Conservation (phyloP, 1,284 basidiomycete genomes). For the Papiliotrema flavescens region DNA sequence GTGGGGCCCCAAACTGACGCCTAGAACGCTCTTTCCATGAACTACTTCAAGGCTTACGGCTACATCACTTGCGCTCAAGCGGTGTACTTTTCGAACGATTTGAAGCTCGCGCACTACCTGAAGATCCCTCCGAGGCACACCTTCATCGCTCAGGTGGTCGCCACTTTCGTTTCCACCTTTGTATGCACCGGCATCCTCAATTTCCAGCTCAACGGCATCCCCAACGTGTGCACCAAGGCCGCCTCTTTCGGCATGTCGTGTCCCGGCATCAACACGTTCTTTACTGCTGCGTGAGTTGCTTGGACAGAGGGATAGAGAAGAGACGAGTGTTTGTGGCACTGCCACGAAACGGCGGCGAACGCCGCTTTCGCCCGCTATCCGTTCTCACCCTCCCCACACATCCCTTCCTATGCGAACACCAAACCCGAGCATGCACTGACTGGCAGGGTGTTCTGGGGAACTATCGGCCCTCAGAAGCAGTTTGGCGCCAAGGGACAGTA, state of each 20-base stretch:
- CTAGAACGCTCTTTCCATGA: slow-evolving; percentile 50
- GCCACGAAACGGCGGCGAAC: too few relatives aligned
- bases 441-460: slow-evolving; percentile 1
- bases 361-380: too few relatives aligned
- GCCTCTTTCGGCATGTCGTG: slow-evolving; percentile 18
- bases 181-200: slow-evolving; percentile 22
- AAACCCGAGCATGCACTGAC: background rate
- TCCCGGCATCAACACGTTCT: slow-evolving; percentile 8
- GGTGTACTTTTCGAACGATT: slow-evolving; percentile 52
- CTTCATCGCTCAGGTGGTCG: slow-evolving; percentile 66
- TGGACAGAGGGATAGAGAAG: background rate
- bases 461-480: slow-evolving; percentile 59
- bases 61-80: slow-evolving; percentile 57
- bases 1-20: too few relatives aligned
- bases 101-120: slow-evolving; percentile 50
- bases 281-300: slow-evolving; percentile 3
- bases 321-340: too few relatives aligned
- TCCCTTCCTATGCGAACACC: background rate
- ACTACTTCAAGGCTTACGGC: slow-evolving; percentile 58
- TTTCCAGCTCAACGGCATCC: slow-evolving; percentile 21
- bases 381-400: too few relatives aligned
- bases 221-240: slow-evolving; percentile 20
- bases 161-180: slow-evolving; percentile 56
- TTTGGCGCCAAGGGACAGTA: slow-evolving; percentile 65
- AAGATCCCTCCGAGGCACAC: slow-evolving; percentile 47